A percentile compares a stretch with the other conserved stretches of the same genome.
phyloP scores from a whole-genome alignment of 1,284 basidiomycete species.

The Macrocystidia cucumis region DNA sequence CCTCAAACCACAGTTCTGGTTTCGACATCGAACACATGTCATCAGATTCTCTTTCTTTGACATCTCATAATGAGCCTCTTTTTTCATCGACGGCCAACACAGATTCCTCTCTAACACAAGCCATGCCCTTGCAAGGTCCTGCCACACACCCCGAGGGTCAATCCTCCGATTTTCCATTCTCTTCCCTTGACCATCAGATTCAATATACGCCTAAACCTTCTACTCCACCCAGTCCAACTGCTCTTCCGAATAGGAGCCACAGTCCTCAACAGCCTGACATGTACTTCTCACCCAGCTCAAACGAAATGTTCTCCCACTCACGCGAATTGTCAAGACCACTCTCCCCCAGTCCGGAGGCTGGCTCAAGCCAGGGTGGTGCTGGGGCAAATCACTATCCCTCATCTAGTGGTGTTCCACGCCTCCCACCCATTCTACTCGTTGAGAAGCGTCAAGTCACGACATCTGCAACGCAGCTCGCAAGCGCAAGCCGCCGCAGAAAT shows the following conservation, averaged over 20 bases:
- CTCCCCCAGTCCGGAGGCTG: constrained; percentile 18
- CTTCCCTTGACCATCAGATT: constrained; percentile 19
- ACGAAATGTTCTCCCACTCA: constrained; percentile 38
- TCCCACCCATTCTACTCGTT: constrained; percentile 79
- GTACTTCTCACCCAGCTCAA: constrained; percentile 33
- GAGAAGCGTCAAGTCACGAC: constrained; percentile 93
- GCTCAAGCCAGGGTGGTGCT: constrained; percentile 22
- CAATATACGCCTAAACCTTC: constrained; percentile 21
- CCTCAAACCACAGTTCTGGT: constrained; percentile 9
- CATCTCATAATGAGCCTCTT: no score
- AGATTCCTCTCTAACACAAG: constrained; percentile 27
- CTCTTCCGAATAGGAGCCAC: constrained; percentile 15
- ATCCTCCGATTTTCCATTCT: constrained; percentile 29
- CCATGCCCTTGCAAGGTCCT: constrained; percentile 34
- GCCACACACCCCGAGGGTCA: constrained; percentile 34
- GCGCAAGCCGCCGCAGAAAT: constrained; percentile 82
- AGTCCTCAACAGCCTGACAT: constrained; percentile 26
- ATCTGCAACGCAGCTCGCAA: constrained; percentile 89
- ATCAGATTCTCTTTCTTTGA: constrained; percentile 19
- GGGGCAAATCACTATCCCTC: constrained; percentile 49
- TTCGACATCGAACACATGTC: constrained; percentile 21
- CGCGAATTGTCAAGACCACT: constrained; percentile 24
- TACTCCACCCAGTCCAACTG: constrained; percentile 14
- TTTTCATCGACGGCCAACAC: no score
- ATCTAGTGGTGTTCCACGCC: constrained; percentile 48